Conservation (phyloP, 176 grass and related monocot species). For the Pontederia paniculata region DNA sequence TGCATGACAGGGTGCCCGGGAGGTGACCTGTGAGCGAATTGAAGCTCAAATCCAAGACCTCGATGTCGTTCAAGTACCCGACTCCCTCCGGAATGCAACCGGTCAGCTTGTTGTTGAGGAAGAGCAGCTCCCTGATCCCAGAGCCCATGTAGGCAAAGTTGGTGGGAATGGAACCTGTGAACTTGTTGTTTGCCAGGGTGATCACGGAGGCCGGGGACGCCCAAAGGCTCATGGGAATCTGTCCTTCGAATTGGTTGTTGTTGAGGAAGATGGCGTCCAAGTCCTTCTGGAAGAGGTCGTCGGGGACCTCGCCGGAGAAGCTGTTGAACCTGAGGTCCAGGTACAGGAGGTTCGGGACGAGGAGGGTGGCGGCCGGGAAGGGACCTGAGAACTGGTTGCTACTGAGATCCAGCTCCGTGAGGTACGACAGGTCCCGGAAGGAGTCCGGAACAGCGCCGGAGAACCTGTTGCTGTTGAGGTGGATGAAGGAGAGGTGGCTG, state of each 20-base stretch:
- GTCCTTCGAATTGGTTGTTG: constrained; percentile 67
- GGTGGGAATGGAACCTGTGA: constrained; percentile 54
- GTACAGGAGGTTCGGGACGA: constrained; percentile 50
- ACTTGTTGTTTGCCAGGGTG: constrained; percentile 70
- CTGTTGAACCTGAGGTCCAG: constrained; percentile 87
- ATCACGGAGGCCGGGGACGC: constrained; percentile 61
- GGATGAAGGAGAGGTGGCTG: constrained; percentile 64
- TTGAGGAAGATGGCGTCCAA: constrained; percentile 86
- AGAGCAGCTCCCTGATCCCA: constrained; percentile 49
- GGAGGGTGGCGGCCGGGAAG: constrained; percentile 41
- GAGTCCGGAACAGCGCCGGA: constrained; percentile 40
- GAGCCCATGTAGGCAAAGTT: constrained; percentile 34
- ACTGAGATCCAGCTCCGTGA: constrained; percentile 88
- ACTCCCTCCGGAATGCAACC: constrained; percentile 86
- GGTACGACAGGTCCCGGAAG: constrained; percentile 42
- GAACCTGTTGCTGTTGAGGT: constrained; percentile 85
- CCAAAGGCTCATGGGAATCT: constrained; percentile 65
- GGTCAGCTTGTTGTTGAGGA: constrained; percentile 85
- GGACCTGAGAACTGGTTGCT: constrained; percentile 62
- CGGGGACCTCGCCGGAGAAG: constrained; percentile 57
- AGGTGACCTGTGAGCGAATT: constrained; percentile 60
- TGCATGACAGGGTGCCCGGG: constrained; percentile 58
- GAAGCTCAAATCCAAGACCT: constrained; percentile 88
- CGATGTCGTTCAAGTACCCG: constrained; percentile 39
- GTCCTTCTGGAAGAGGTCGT: constrained; percentile 49